Conservation (phyloP, 2,329 filamentous ascomycete genomes). For the Claviceps spartinae region DNA sequence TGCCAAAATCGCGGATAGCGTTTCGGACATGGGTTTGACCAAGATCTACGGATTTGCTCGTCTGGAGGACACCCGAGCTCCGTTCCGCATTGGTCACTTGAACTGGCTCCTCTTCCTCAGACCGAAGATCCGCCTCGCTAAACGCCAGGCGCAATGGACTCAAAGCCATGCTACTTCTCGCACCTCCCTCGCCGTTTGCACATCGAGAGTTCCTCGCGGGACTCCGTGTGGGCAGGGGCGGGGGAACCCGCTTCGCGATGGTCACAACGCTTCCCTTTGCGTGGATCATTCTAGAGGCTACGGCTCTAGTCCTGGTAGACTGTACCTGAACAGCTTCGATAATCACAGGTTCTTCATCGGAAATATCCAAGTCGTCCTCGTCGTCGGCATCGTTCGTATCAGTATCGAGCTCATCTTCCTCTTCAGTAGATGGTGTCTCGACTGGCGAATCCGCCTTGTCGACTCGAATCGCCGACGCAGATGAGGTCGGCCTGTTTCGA, state of each 20-base stretch:
- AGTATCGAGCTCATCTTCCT: constrained; percentile 9
- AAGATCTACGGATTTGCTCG: constrained; percentile 1
- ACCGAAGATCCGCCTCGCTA: constrained; percentile 16
- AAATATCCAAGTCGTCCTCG: constrained; percentile 33
- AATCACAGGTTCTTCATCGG: constrained; percentile 49
- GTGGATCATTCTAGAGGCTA: constrained; percentile 51
- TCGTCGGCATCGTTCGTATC: constrained; percentile 23
- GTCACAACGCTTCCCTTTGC: constrained; percentile 70
- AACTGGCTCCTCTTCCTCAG: constrained; percentile 11
- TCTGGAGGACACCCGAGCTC: background rate
- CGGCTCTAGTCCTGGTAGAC: constrained; percentile 39
- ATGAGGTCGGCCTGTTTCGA: constrained; percentile 1
- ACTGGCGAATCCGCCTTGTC: constrained; percentile 14
- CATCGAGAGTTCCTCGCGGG: constrained; percentile 47
- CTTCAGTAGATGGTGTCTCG: constrained; percentile 12
- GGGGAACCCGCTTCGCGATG: constrained; percentile 68
- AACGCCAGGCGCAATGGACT: constrained; percentile 41
- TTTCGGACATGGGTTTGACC: background rate
- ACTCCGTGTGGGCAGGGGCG: constrained; percentile 65
- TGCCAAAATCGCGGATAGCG: background rate
- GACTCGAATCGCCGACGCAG: constrained; percentile 1
- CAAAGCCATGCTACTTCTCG: constrained; percentile 39
- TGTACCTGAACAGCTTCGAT: constrained; percentile 52
- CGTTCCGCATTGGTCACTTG: constrained; percentile 2
- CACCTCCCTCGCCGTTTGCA: constrained; percentile 41